These are phyloP conservation scores for Dactylellina haptotyla DNA, from an alignment of 2,329 filamentous ascomycete species.

Conservation along the genomic window DNA sequence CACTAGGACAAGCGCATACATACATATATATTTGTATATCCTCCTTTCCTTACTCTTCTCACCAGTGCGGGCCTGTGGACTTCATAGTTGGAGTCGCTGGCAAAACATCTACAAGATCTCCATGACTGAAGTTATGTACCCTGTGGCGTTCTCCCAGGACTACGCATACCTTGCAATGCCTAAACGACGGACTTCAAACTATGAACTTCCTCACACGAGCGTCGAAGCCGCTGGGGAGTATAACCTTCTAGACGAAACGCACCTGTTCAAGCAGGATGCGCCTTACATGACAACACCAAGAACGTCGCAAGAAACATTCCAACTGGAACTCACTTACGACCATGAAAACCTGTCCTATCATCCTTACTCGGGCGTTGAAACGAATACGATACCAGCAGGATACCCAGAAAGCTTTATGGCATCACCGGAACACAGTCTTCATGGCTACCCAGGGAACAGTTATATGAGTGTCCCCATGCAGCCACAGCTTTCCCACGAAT, in stretches of 20 bases:
- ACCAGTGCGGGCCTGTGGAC: slow-evolving; percentile 24
- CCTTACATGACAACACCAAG: slow-evolving; percentile 42
- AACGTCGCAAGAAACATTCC: slow-evolving; percentile 34
- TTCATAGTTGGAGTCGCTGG: slow-evolving; percentile 28
- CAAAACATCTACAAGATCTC: slow-evolving; percentile 12
- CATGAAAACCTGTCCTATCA: slow-evolving; percentile 7
- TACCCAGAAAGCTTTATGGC: slow-evolving; percentile 31
- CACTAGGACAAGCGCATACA: background rate
- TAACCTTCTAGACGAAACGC: slow-evolving; percentile 39
- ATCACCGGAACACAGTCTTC: slow-evolving; percentile 42
- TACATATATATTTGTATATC: slow-evolving; percentile 21
- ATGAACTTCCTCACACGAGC: slow-evolving; percentile 11
- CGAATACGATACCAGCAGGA: slow-evolving; percentile 27
- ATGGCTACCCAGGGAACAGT: slow-evolving; percentile 20
- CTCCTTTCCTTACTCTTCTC: slow-evolving; percentile 13
- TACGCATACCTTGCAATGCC: slow-evolving; percentile 53
- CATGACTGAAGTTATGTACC: slow-evolving; percentile 47
- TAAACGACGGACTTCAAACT: slow-evolving; percentile 39
- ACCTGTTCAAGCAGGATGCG: slow-evolving; percentile 24
- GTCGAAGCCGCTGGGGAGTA: slow-evolving; percentile 33
- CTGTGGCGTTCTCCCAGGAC: slow-evolving; percentile 47
- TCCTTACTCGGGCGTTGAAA: slow-evolving; percentile 33
- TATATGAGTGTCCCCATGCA: slow-evolving; percentile 52
- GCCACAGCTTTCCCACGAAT: slow-evolving; percentile 45
- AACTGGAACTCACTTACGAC: slow-evolving; percentile 29